Percentiles rank a stretch among this genome's conserved stretches.
Evolutionary conservation across 495 filamentous ascomycete genomes (phyloP).

Genomic region (Aspergillus mulundensis): DNA sequence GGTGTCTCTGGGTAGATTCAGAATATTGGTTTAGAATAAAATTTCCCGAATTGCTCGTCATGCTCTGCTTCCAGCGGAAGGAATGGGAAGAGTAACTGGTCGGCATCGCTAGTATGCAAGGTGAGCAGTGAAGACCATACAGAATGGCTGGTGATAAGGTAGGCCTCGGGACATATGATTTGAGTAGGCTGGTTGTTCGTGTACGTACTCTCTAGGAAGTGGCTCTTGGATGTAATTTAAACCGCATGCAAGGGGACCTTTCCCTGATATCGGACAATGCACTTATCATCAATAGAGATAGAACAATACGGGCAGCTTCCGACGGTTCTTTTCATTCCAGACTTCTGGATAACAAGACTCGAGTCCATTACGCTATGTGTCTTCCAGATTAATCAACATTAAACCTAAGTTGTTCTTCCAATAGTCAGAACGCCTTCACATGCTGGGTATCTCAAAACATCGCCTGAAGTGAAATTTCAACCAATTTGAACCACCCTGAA

Average conservation of each 20-base stretch:
- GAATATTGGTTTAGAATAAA: neutral
- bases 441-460: constrained; percentile 1
- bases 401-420: neutral
- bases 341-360: neutral
- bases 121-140: neutral
- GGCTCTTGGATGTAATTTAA: too few species aligned
- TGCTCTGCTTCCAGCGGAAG: neutral
- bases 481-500: neutral
- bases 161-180: neutral
- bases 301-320: neutral
- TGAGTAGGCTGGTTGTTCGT: neutral
- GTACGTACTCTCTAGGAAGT: neutral
- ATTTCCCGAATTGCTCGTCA: neutral
- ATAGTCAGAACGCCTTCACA: constrained; percentile 1
- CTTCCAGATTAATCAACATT: neutral
- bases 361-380: neutral
- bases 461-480: neutral
- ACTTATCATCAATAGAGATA: neutral
- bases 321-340: neutral
- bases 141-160: neutral
- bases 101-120: neutral
- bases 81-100: neutral
- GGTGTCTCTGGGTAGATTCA: too few species aligned
- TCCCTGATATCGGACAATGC: neutral
- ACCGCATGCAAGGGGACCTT: neutral